phyloP scores from a whole-genome alignment of 2,329 filamentous ascomycete species.

The Exophiala viscosa region DNA sequence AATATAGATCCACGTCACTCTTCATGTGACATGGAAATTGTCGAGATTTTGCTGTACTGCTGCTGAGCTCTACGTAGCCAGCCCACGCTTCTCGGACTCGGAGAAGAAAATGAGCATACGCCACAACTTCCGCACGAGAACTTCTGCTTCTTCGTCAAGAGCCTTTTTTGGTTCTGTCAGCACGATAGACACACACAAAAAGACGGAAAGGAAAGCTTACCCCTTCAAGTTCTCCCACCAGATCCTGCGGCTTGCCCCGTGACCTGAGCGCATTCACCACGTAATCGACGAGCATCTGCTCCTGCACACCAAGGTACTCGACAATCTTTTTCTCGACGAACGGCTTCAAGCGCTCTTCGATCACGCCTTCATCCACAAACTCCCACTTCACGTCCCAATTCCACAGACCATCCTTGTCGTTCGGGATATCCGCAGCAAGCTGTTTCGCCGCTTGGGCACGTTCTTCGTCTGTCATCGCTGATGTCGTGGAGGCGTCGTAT shows the following conservation, averaged over 20 bases:
- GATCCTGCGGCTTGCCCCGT: constrained; percentile 68
- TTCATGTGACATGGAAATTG: neutral
- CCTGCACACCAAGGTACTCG: constrained; percentile 92
- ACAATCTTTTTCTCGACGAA: constrained; percentile 99
- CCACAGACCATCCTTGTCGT: constrained; percentile 82
- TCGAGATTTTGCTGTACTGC: neutral
- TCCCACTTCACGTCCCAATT: constrained; percentile 93
- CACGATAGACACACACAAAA: constrained; percentile 34
- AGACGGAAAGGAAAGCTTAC: constrained; percentile 50
- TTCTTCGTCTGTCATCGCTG: constrained; percentile 79
- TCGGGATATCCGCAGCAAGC: constrained; percentile 85
- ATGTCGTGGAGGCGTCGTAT: constrained; percentile 66
- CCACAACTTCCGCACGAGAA: constrained; percentile 94
- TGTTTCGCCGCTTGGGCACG: constrained; percentile 74
- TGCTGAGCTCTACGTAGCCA: constrained; percentile 58
- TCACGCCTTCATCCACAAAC: constrained; percentile 73
- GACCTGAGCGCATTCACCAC: constrained; percentile 82
- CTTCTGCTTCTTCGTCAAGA: constrained; percentile 90
- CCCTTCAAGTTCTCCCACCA: constrained; percentile 81
- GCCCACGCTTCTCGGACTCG: constrained; percentile 84
- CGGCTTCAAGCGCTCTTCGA: constrained; percentile 81
- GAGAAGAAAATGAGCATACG: constrained; percentile 98
- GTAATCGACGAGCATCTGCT: constrained; percentile 89
- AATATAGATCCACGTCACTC: neutral
- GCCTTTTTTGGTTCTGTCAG: constrained; percentile 51